Evolutionary conservation across 1,139 yeast genomes (phyloP).

Genomic region (Yarrowia galli): DNA sequence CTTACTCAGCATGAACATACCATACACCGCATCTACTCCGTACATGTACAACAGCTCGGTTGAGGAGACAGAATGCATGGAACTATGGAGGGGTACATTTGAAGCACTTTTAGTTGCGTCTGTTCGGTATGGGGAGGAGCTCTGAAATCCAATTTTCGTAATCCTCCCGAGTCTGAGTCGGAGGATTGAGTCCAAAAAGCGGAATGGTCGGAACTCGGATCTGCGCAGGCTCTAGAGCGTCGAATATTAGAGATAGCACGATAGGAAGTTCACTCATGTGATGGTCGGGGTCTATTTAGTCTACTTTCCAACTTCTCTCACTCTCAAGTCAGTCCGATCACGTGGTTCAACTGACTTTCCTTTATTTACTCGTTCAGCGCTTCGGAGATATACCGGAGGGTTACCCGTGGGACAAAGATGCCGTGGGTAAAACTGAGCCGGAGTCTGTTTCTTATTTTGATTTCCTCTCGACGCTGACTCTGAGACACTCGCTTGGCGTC

Average conservation of each 20-base stretch:
- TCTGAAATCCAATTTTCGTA: neutral
- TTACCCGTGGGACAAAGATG: constrained; percentile 3
- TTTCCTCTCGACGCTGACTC: neutral
- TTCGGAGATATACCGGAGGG: constrained; percentile 23
- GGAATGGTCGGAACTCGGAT: neutral
- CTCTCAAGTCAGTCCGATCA: neutral
- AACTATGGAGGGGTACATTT: neutral
- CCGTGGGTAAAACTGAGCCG: neutral
- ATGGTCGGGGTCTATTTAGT: neutral
- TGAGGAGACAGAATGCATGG: constrained; percentile 2
- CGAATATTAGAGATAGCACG: neutral
- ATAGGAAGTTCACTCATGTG: neutral
- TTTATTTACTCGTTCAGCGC: neutral
- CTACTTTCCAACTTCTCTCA: neutral
- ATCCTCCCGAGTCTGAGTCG: neutral
- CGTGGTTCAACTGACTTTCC: neutral
- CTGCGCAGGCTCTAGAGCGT: neutral
- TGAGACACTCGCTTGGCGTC: constrained; percentile 3
- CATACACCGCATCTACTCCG: too few relatives aligned
- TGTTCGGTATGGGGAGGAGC: neutral
- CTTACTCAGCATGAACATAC: too few relatives aligned
- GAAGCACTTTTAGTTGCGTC: neutral
- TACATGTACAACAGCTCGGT: constrained; percentile 7
- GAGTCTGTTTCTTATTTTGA: neutral
- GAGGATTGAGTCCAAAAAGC: constrained; percentile 4